Base-by-base conservation (phyloP, 2,329 filamentous ascomycete species). In the Aspergillus transmontanensis region DNA sequence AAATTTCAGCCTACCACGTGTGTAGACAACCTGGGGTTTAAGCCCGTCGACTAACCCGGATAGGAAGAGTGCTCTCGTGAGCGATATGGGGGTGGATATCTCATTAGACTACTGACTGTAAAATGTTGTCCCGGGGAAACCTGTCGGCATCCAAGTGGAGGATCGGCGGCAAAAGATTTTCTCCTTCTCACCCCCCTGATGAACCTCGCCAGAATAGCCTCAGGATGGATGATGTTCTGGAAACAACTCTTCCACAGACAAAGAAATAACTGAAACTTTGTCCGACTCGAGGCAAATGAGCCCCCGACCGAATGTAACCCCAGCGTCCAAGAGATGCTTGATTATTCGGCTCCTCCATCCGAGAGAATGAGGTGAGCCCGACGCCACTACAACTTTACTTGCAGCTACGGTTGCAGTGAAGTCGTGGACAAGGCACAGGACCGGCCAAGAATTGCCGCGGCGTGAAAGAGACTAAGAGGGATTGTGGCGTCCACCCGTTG, bases 1-100 rank as follows among this genome's bases (percentile, higher is more conserved):
- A 62, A 54, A 64, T 39, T 54, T 43, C 43, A 60, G 46, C 63
- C 63, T 64, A 64, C 60, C 63, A 62, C 63, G 63, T 64, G 63
- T 50, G 43, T 45, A 10, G 41, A 23, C 57, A 54, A 34, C 51
- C 51, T 55, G 51, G 51, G 51, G 51, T 39, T 39, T 28, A 7
- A 19, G 30, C 7, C 51, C 30, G 16, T n/a, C 5, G 5, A 23
- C n/a, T 55, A 55, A 26, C 32, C 32, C 1, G 7, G n/a, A 21
- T 39, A 36, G 32, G 32, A 5, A 26, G 34, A 39, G 51, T 53
- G 34, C 34, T 36, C 34, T 36, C 34, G 34, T 36, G 34, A 14
- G 34, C 2, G 6, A n/a, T 26, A 28, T 51, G 21, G 21, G n/a
- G 21, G 21, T 46, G 21, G 43, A 26, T 48, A 48, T 26, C 45